Base-by-base conservation (phyloP, 2,329 filamentous ascomycete genomes). In the Blastomyces silverae region DNA sequence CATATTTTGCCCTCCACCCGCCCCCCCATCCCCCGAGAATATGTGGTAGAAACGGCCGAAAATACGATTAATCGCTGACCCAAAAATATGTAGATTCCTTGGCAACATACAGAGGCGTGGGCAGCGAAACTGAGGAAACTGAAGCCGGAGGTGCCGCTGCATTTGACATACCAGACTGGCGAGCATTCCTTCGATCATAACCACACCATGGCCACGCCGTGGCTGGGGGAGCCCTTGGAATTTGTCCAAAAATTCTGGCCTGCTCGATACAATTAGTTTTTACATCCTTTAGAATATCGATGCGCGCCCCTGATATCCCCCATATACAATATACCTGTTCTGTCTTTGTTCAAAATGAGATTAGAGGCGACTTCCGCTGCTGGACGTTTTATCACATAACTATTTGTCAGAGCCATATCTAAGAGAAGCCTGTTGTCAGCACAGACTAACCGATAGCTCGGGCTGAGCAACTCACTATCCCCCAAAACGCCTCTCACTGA, bases 81-180 rank as follows among this genome's bases (percentile, higher is more conserved):
- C 22, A 34, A 58, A 58, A 28, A 44, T 20, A 20, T 17, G 11
- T 22, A 22, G 58, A 61, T 50, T 48, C 42, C 42, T 7, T 61
- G 25, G 58, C 44, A 37, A 50, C 17, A 37, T 3, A 48, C 28
- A 5, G 58, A 61, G 25, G 28, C 25, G 20, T 61, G 42, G 25
- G 44, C 58, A n/a, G 42, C 39, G 58, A 61, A 61, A 42, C 42
- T 61, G 20, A 37, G 15, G 58, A 50, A 25, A 13, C 22, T 61
- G 22, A 42, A 46, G 22, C 58, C 42, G 6, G 58, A 48, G 3
- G 25, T 48, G 6, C 42, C 58, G 13, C 44, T 61, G 28, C 22
- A 61, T n/a, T 34, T 61, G 15, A 37, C n/a, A 46, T 59, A 28
- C 22, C 37, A 59, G 6, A 46, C 57, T 22, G 57, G 57, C 57